Evolutionary conservation across 352 stramenopile species (phyloP), one percentile per base, ranked within the genome.

Genomic region (Phytophthora rubi): DNA sequence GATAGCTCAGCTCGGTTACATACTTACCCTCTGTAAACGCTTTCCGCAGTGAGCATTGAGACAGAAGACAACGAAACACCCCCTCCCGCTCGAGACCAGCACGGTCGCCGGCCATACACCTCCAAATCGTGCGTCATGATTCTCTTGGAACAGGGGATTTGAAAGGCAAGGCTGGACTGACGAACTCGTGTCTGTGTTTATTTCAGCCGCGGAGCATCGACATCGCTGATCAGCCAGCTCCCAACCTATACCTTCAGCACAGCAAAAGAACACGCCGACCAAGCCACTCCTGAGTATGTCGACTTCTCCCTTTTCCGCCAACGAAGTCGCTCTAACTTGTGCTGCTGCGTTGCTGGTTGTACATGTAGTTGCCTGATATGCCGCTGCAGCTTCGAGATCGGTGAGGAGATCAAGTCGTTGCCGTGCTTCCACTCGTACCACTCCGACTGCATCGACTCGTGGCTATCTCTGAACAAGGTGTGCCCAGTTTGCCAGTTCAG

Each of bases 361-460:
- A 21, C 18, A 21, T 21, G 18, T 61, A 97, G 86, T 44, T 98
- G 95, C 65, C 76, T 97, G n/a, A 96, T 98, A 30, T 98, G 95
- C 72, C 86, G 97, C 32, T 92, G 92, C 56, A 77, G 93, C 35
- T 98, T 98, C 59, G 75, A 87, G 65, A 72, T 88, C 10, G 93
- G 93, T 39, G 95, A 98, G 54, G 84, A 97, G 72, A 92, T 98
- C 75, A 96, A 97, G 71, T 97, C 91, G 33, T 74, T 98, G 53
- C 94, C 94, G 30, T 98, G 95, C 71, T 97, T 97, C 65, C 95
- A 98, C 69, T 96, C 87, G 33, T 98, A 98, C 67, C 95, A 98
- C 75, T 94, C 85, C 65, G 87, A 96, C 37, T 98, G 95, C 72
- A 90, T 98, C 52, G 94, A 98, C 72, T 88, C 84, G 60, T 98